Evolutionary conservation across 345 rosid species (phyloP), one percentile per base, ranked within the genome.

Genomic region (Isatis tinctoria): DNA sequence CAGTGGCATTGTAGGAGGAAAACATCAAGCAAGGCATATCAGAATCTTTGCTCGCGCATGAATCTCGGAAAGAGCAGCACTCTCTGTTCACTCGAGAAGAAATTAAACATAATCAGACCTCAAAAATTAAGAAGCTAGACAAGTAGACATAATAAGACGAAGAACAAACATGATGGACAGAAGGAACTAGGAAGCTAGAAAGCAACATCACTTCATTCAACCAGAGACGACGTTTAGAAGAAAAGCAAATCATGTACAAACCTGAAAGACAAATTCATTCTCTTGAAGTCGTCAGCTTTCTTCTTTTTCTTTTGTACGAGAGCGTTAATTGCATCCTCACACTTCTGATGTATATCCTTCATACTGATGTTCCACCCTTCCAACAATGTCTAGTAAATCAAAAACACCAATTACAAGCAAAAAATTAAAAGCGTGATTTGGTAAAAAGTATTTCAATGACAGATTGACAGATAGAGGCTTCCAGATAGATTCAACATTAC

Each of bases 1-100:
- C 84, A n/a, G 48, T 39, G 49, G 69, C 60, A 68, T 82, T 89
- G 73, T 76, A 78, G 67, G 67, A 87, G 61, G 75, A 83, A 82
- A 95, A 92, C 82, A 71, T 82, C 84, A 95, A 75, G 82, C 97
- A 95, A 1, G 96, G 90, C 77, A 66, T 72, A 71, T 70, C 78
- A n/a, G 80, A 51, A 44, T 71, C 66, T 45, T 84, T 77, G 56
- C 85, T 82, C 5, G 26, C 67, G 72, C 75, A 77, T 43, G 82
- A 59, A 68, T 83, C 88, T 77, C 80, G 75, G 63, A 87, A 90
- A 76, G 78, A 60, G 82, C 97, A 95, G 74, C 82, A 82, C 35
- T 87, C 89, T 67, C 99, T 95, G 88, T 66, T 58, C 64, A 43
- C 17, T 66, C 10, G 18, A 70, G 84, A 70, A 79, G 69, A 45